Evolutionary conservation across 768 basidiomycete species (phyloP).

Genomic region (Lactarius pseudohatsudake): DNA sequence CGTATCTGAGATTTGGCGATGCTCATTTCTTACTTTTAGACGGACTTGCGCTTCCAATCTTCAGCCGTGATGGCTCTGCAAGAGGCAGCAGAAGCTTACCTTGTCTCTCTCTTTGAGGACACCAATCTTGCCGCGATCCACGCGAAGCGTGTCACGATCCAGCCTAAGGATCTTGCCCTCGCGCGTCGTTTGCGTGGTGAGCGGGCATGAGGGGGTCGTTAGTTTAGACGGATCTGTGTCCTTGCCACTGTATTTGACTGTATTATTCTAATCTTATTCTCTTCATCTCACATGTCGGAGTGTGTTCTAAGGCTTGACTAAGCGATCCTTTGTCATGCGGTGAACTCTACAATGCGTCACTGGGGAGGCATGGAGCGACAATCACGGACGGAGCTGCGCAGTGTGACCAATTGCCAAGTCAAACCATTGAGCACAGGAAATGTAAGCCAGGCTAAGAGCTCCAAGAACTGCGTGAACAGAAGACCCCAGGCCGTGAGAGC

Average conservation of each 20-base stretch:
- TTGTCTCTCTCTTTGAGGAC: conserved; percentile 45
- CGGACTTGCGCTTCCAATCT: conserved; percentile 63
- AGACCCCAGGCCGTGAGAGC: background rate
- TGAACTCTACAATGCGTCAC: background rate
- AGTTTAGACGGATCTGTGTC: conserved; percentile 8
- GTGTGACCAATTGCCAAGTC: background rate
- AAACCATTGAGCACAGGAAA: background rate
- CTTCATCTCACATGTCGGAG: background rate
- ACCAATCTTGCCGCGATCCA: conserved; percentile 54
- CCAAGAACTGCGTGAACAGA: background rate
- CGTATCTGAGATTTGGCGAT: background rate
- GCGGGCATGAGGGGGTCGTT: conserved; percentile 35
- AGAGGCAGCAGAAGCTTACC: conserved; percentile 54
- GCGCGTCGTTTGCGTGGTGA: conserved; percentile 51
- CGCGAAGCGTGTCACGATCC: conserved; percentile 53
- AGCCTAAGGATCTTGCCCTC: conserved; percentile 56
- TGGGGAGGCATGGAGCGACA: background rate
- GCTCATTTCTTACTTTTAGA: conserved; percentile 33
- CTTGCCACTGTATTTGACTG: conserved; percentile 27
- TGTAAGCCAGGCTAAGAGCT: background rate
- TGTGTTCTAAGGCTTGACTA: background rate
- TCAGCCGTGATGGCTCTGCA: conserved; percentile 63
- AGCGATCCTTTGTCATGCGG: background rate
- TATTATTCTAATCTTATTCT: conserved; percentile 30
- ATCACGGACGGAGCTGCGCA: background rate